phyloP scores from a whole-genome alignment of 2,329 filamentous ascomycete genomes.

The Xylaria sp. region DNA sequence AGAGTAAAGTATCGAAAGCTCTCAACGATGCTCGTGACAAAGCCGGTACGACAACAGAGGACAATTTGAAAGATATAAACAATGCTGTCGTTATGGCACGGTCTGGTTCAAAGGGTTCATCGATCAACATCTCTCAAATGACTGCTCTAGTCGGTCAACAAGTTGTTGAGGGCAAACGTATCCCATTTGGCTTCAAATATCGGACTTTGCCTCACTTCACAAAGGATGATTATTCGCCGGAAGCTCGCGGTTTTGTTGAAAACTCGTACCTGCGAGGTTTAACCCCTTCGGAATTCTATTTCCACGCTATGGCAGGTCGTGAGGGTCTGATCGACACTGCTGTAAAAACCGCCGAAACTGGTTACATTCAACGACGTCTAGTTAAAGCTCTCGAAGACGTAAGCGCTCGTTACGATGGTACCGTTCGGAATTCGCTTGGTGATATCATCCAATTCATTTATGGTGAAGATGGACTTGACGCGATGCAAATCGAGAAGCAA shows the following conservation, averaged over 20 bases:
- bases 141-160: slow-evolving; percentile 97
- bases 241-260: slow-evolving; percentile 96
- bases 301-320: slow-evolving; percentile 99
- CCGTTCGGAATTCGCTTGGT: slow-evolving; percentile 94
- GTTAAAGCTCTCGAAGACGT: slow-evolving; percentile 98
- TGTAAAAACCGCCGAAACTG: slow-evolving; percentile 98
- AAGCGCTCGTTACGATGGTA: slow-evolving; percentile 97
- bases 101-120: slow-evolving; percentile 97
- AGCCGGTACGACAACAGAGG: slow-evolving; percentile 90
- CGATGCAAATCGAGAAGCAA: slow-evolving; percentile 92
- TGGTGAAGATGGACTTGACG: slow-evolving; percentile 96
- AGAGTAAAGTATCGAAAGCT: slow-evolving; percentile 94
- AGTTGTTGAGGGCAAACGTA: slow-evolving; percentile 97
- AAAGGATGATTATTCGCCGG: slow-evolving; percentile 98
- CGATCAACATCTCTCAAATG: slow-evolving; percentile 99
- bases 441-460: slow-evolving; percentile 98
- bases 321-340: slow-evolving; percentile 99
- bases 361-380: slow-evolving; percentile 97
- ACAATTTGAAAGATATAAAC: slow-evolving; percentile 93
- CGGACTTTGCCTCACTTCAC: slow-evolving; percentile 97
- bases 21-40: slow-evolving; percentile 96
- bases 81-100: slow-evolving; percentile 96
- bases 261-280: slow-evolving; percentile 97
- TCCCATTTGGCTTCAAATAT: slow-evolving; percentile 99
- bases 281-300: slow-evolving; percentile 97